Evolutionary conservation across 495 filamentous ascomycete genomes (phyloP).

Genomic region (Tuber aestivum): DNA sequence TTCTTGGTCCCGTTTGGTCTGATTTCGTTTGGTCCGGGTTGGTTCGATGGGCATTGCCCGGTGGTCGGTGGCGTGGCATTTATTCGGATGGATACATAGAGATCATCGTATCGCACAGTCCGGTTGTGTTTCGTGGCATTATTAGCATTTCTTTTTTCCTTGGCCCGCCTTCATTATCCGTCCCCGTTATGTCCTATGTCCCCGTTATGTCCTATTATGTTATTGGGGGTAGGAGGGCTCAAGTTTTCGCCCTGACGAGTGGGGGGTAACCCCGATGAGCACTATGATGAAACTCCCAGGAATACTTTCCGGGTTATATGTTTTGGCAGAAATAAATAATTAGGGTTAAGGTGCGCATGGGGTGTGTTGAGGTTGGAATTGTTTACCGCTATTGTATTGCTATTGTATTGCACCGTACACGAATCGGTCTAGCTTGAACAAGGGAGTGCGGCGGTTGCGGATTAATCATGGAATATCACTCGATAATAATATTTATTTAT

Average conservation of each 20-base stretch:
- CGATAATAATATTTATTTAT: too few species aligned
- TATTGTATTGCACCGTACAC: background rate
- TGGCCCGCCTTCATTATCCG: background rate
- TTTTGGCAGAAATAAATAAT: background rate
- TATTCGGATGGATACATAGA: background rate
- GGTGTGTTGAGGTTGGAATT: background rate
- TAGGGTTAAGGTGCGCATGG: background rate
- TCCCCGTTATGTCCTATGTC: background rate
- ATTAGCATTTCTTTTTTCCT: background rate
- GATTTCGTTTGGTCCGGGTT: background rate
- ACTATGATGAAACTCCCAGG: background rate
- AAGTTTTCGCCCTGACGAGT: background rate
- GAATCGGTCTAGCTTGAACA: too few species aligned
- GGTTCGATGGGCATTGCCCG: background rate
- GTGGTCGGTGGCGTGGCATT: background rate
- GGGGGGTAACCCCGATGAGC: background rate
- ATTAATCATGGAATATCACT: too few species aligned
- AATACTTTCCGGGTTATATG: background rate
- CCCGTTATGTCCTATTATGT: background rate
- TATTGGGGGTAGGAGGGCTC: fast-evolving
- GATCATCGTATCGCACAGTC: background rate
- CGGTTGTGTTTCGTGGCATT: background rate
- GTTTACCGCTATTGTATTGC: background rate
- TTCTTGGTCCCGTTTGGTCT: background rate
- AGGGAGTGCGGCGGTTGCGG: too few species aligned